Percentiles rank a stretch among this genome's conserved stretches.
Evolutionary conservation across 2,329 filamentous ascomycete species (phyloP).

Genomic region (Aspergillus versicolor): DNA sequence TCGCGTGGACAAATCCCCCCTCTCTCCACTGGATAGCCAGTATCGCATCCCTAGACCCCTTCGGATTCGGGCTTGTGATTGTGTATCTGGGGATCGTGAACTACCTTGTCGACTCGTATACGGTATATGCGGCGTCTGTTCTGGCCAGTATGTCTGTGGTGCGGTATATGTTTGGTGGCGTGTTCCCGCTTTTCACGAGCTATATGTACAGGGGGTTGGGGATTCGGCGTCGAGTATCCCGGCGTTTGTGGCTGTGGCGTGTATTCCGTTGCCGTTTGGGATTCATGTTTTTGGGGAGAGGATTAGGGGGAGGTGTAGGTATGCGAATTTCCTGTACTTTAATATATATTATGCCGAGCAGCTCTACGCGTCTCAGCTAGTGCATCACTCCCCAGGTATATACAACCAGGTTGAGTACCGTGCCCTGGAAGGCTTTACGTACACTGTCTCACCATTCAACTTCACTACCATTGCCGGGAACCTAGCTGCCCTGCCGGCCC

Average conservation of each 20-base stretch:
- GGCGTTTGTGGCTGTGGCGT: constrained; percentile 47
- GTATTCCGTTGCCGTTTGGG: constrained; percentile 43
- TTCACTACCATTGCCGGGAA: constrained; percentile 95
- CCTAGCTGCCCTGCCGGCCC: constrained; percentile 74
- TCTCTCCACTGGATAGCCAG: constrained; percentile 41
- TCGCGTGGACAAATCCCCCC: constrained; percentile 58
- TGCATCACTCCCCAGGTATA: constrained; percentile 76
- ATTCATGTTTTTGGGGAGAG: too few species aligned
- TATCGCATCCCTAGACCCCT: constrained; percentile 37
- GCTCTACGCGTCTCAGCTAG: constrained; percentile 82
- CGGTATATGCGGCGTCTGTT: constrained; percentile 44
- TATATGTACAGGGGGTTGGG: constrained; percentile 47
- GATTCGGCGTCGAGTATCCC: constrained; percentile 49
- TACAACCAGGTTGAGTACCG: constrained; percentile 93
- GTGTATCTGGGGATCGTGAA: constrained; percentile 44
- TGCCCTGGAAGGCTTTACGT: constrained; percentile 90
- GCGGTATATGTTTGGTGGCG: constrained; percentile 47
- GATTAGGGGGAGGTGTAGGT: too few species aligned
- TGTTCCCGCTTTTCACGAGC: constrained; percentile 49
- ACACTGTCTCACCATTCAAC: constrained; percentile 93
- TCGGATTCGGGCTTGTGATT: constrained; percentile 45
- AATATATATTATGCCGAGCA: constrained; percentile 93
- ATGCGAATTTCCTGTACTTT: constrained; percentile 75
- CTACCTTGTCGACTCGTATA: constrained; percentile 46
- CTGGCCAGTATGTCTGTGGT: constrained; percentile 48